Evolutionary conservation across 495 filamentous ascomycete genomes (phyloP), one percentile per base, ranked within the genome.

Genomic region (Lasiosphaeria miniovina): DNA sequence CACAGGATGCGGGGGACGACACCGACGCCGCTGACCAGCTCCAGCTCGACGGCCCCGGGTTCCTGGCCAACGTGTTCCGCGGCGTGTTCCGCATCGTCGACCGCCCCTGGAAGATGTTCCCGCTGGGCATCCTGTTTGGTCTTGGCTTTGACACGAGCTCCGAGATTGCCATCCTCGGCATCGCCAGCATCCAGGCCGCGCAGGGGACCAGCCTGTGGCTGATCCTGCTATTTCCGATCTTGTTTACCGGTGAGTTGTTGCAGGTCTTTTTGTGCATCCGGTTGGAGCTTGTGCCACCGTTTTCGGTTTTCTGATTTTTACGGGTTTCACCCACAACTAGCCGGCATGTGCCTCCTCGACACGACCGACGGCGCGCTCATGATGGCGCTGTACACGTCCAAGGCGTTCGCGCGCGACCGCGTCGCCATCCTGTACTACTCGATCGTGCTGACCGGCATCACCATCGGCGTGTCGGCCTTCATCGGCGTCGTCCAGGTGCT

Each of bases 61-160:
- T 90, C 49, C 71, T 97, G 50, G 87, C 87, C 55, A 74, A 74
- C 4, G 62, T 96, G 9, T 84, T 96, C 52, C 84, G 88, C 62
- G 85, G 79, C 54, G 75, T 93, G 72, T 96, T 97, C 75, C 86
- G 83, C 59, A 70, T 96, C 24, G 87, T 98, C 68, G 90, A 98
- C 70, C 75, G 88, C 68, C 90, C 92, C 1, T 98, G 94, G 94
- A 98, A 98, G 73, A 98, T 97, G 93, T 88, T 96, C 69, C 91
- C 91, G 5, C 75, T 98, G 4, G 93, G 93, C 4, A 78, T 96
- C 4, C 69, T 97, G 24, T 98, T 98, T 72, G 94, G 94, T 14
- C 78, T 97, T 9, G 94, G 94, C 1, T 98, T 98, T 71, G 94
- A 98, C 72, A 97, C 94, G 0, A 95, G 90, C 38, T 93, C 89